Evolutionary conservation across 2,329 filamentous ascomycete species (phyloP), one percentile per base, ranked within the genome.

Genomic region (Conoideocrella luteorostrata): DNA sequence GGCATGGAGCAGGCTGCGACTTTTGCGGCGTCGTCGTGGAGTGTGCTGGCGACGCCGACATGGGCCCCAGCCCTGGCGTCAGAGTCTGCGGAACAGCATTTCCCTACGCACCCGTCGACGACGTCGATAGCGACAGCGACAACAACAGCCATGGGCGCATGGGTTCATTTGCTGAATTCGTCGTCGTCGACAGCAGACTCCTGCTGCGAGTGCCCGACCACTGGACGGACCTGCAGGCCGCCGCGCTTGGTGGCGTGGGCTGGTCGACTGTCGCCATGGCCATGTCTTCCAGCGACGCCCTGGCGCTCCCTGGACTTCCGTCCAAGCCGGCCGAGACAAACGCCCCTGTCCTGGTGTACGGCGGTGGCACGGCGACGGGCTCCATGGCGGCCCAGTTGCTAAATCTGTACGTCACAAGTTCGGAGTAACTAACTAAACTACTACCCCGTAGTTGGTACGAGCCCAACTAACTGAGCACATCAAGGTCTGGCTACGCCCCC

Each of bases 221-320:
- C 2, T 51, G 46, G 54, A 50, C 20, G 21, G 52, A 55, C 15
- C 18, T 52, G 1, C 26, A 57, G 7, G 57, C 40, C 0, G 56
- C 56, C 3, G 53, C 55, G 0, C 36, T 59, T 4, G 57, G 56
- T 9, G 52, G 44, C 3, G 45, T 56, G 4, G 52, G 56, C n/a
- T 56, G 53, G 55, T 35, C 28, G 1, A 60, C 58, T 1, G 48
- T 47, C 6, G 47, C 28, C 5, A 23, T 56, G 3, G 52, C 52
- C 4, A 24, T 58, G 11, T 47, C 39, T 2, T n/a, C n/a, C n/a
- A 24, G 28, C 2, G 21, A 41, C 3, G n/a, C 18, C 20, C 37
- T 56, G 18, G 24, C 17, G 15, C 43, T 50, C 12, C n/a, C 37
- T 3, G 48, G 43, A 11, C 23, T 26, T 11, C 48, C 48, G 4